Percentiles rank a stretch among this genome's conserved stretches.
Evolutionary conservation across 768 basidiomycete genomes (phyloP).

Genomic region (Scleroderma citrinum): DNA sequence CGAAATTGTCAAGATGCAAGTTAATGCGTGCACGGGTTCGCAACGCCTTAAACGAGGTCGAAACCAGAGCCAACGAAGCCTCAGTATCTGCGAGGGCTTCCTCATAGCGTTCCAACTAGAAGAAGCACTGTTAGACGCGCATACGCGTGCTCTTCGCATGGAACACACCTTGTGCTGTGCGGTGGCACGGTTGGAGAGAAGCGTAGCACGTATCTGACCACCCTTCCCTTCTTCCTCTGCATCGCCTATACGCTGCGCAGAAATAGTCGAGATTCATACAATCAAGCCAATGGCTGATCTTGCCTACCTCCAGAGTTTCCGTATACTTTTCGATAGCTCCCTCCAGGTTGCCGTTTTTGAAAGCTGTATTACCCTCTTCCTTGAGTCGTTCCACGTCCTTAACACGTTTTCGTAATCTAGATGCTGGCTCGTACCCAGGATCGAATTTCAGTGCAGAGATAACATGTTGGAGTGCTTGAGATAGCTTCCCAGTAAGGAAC

Average conservation of each 20-base stretch:
- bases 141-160: background rate
- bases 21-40: slow-evolving; percentile 81
- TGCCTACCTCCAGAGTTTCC: slow-evolving; percentile 61
- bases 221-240: slow-evolving; percentile 69
- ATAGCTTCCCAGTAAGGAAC: slow-evolving; percentile 65
- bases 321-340: slow-evolving; percentile 68
- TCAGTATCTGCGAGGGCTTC: slow-evolving; percentile 71
- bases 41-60: slow-evolving; percentile 76
- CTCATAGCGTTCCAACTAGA: slow-evolving; percentile 55
- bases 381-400: slow-evolving; percentile 79
- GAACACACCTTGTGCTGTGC: slow-evolving; percentile 62
- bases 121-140: slow-evolving; percentile 6
- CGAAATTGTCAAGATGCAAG: slow-evolving; percentile 69
- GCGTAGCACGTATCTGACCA: slow-evolving; percentile 72
- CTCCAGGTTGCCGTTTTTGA: slow-evolving; percentile 53
- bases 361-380: slow-evolving; percentile 77
- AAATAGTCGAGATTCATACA: background rate
- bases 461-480: slow-evolving; percentile 67
- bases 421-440: slow-evolving; percentile 68
- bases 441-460: slow-evolving; percentile 70
- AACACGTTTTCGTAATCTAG: slow-evolving; percentile 67
- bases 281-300: background rate
- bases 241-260: slow-evolving; percentile 56
- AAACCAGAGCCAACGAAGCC: slow-evolving; percentile 54
- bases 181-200: slow-evolving; percentile 81